Conservation (phyloP, 352 stramenopile genomes). For the Globisporangium nunn region DNA sequence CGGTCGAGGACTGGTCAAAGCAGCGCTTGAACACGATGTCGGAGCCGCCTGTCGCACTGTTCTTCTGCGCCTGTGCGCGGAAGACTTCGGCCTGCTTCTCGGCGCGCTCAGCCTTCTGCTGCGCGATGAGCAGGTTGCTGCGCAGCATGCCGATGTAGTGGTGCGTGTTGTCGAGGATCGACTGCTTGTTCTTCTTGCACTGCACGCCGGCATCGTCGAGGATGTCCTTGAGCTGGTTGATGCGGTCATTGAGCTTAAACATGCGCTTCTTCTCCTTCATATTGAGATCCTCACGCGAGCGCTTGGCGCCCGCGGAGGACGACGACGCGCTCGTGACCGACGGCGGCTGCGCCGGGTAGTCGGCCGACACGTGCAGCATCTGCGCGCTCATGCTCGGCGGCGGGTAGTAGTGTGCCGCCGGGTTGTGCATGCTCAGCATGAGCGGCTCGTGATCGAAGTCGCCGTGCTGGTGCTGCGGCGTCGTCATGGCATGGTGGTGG, state of each 20-base stretch:
- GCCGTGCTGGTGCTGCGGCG: slow-evolving; percentile 37
- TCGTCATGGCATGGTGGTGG: slow-evolving; percentile 22
- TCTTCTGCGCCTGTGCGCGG: slow-evolving; percentile 27
- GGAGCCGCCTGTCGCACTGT: slow-evolving; percentile 10
- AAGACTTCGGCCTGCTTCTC: slow-evolving; percentile 47
- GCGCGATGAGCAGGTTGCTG: slow-evolving; percentile 45
- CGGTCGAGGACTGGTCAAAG: slow-evolving; percentile 60
- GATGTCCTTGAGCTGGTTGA: slow-evolving; percentile 66
- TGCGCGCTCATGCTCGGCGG: slow-evolving; percentile 20
- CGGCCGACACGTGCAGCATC: slow-evolving; percentile 52
- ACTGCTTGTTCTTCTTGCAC: slow-evolving; percentile 82
- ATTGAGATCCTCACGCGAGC: slow-evolving; percentile 75
- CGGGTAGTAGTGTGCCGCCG: slow-evolving; percentile 32
- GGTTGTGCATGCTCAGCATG: slow-evolving; percentile 43
- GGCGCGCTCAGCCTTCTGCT: slow-evolving; percentile 51
- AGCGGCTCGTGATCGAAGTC: slow-evolving; percentile 58
- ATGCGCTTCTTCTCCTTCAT: slow-evolving; percentile 87
- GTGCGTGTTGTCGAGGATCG: slow-evolving; percentile 54
- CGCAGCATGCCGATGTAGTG: slow-evolving; percentile 71
- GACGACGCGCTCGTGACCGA: slow-evolving; percentile 24
- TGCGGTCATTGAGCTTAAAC: slow-evolving; percentile 86
- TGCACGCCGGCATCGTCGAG: slow-evolving; percentile 57
- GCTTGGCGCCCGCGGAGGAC: slow-evolving; percentile 32
- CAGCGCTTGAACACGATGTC: slow-evolving; percentile 46
- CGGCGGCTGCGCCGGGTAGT: slow-evolving; percentile 44